Percentiles rank a stretch among this genome's conserved stretches.
Evolutionary conservation across 306 rosid genomes (phyloP).

Genomic region (Ochetophila trinervis): DNA sequence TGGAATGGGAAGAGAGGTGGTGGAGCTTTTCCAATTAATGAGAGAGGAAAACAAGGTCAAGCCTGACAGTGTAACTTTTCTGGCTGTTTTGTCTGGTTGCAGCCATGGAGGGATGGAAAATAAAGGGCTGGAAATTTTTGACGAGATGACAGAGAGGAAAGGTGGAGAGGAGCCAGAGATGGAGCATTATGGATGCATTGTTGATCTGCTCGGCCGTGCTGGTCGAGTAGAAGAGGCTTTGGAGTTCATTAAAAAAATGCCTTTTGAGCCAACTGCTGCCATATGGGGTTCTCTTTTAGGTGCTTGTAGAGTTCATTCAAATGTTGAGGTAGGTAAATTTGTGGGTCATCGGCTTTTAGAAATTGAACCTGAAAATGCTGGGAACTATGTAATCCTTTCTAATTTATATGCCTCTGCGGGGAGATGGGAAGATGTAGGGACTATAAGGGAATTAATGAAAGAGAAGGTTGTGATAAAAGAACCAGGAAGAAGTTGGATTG

Average conservation of each 20-base stretch:
- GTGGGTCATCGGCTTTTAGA: slow-evolving; percentile 64
- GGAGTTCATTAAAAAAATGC: slow-evolving; percentile 53
- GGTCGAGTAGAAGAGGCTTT: slow-evolving; percentile 68
- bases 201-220: slow-evolving; percentile 85
- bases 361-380: slow-evolving; percentile 82
- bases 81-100: slow-evolving; percentile 88
- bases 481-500: slow-evolving; percentile 87
- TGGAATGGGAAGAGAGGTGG: slow-evolving; percentile 81
- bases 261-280: slow-evolving; percentile 70
- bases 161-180: slow-evolving; percentile 57
- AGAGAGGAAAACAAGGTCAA: slow-evolving; percentile 57
- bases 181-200: slow-evolving; percentile 82
- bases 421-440: slow-evolving; percentile 82
- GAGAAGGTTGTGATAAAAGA: slow-evolving; percentile 61
- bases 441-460: slow-evolving; percentile 63
- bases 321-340: slow-evolving; percentile 56
- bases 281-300: slow-evolving; percentile 88
- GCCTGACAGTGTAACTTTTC: slow-evolving; percentile 67
- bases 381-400: slow-evolving; percentile 81
- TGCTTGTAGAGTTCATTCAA: slow-evolving; percentile 71
- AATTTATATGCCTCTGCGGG: slow-evolving; percentile 79
- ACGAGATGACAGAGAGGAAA: slow-evolving; percentile 49
- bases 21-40: slow-evolving; percentile 67
- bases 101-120: slow-evolving; percentile 84
- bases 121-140: slow-evolving; percentile 61